These are phyloP conservation scores for Torulaspora indica DNA, from an alignment of 805 yeast species.

Conservation along the genomic window DNA sequence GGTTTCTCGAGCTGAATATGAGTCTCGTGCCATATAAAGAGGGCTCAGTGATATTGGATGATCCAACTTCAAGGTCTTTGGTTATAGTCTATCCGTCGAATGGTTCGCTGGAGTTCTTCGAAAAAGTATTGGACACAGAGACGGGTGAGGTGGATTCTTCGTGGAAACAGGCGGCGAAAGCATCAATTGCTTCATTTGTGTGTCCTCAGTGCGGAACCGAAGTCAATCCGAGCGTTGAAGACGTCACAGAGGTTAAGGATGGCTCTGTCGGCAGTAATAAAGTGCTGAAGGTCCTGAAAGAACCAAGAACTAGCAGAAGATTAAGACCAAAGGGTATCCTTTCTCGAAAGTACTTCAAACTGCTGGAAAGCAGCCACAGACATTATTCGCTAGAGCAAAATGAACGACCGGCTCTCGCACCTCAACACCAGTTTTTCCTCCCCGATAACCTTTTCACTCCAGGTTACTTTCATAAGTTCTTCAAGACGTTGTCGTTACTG, in stretches of 20 bases:
- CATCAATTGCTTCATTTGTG: conserved; percentile 24
- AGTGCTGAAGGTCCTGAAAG: neutral
- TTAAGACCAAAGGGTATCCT: conserved; percentile 11
- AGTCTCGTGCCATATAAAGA: conserved; percentile 29
- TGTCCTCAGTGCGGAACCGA: conserved; percentile 35
- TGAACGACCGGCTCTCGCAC: conserved; percentile 9
- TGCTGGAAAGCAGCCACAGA: conserved; percentile 21
- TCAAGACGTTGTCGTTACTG: conserved; percentile 52
- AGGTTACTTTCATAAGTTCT: conserved; percentile 75
- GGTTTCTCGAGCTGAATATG: conserved; percentile 12
- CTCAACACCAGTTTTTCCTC: conserved; percentile 26
- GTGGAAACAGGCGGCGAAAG: conserved; percentile 5
- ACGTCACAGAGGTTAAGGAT: neutral
- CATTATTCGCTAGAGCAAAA: conserved; percentile 9
- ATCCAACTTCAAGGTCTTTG: conserved; percentile 29
- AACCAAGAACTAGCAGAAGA: neutral
- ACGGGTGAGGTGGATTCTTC: conserved; percentile 4
- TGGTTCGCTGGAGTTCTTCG: conserved; percentile 27
- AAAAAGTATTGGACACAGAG: conserved; percentile 14
- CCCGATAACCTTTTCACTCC: conserved; percentile 65
- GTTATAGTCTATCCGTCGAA: conserved; percentile 29
- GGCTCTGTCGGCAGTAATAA: neutral
- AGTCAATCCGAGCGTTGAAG: conserved; percentile 12
- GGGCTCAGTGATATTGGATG: conserved; percentile 29
- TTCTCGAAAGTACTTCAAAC: conserved; percentile 22